Conservation (phyloP, 305 asterid genomes). For the Withania somnifera region DNA sequence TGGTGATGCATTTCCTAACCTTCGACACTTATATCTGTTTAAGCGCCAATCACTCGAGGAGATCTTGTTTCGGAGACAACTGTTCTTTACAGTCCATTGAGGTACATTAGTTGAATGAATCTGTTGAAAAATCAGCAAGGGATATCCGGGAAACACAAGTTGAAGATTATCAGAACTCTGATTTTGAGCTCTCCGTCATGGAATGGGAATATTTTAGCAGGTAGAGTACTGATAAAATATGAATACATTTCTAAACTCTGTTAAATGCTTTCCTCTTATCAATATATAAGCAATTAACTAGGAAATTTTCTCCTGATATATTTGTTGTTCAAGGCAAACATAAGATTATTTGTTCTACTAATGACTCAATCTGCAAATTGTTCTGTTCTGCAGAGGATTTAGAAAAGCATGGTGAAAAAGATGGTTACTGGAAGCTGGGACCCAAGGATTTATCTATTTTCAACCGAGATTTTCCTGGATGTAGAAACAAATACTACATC, state of each 20-base stretch:
- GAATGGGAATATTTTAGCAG: background rate
- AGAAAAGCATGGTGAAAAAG: background rate
- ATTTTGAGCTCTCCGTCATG: background rate
- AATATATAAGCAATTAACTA: background rate
- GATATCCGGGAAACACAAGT: slow-evolving; percentile 7
- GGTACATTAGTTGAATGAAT: background rate
- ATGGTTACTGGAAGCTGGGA: background rate
- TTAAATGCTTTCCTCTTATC: background rate
- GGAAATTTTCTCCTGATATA: background rate
- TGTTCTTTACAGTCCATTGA: slow-evolving; percentile 5
- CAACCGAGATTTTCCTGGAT: background rate
- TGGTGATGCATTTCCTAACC: slow-evolving; percentile 8
- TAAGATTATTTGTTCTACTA: background rate
- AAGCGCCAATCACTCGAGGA: background rate
- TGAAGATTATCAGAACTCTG: slow-evolving; percentile 4
- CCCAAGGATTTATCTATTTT: background rate
- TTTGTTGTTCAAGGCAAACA: background rate
- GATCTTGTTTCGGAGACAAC: slow-evolving; percentile 2
- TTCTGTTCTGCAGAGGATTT: background rate
- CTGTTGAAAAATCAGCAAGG: slow-evolving; percentile 7
- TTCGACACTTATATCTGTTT: slow-evolving; percentile 1
- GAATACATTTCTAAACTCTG: background rate
- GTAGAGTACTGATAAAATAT: background rate
- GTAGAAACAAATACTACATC: background rate
- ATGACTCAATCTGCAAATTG: background rate